Evolutionary conservation across 495 filamentous ascomycete genomes (phyloP).

Genomic region (Pyronema omphalodes): DNA sequence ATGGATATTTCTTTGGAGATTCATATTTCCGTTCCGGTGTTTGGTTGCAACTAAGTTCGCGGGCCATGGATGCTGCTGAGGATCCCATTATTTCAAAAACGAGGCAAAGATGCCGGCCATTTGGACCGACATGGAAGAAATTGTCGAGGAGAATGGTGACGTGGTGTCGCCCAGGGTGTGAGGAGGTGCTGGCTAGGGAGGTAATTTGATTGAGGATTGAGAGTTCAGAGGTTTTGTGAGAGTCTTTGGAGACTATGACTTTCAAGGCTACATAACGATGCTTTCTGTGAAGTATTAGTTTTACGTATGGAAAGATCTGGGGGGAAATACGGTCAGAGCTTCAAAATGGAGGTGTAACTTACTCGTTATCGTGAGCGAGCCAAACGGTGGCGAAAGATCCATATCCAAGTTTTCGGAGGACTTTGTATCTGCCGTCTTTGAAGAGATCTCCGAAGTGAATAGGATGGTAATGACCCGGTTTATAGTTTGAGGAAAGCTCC

Average conservation of each 20-base stretch:
- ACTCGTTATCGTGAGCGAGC: conserved; percentile 15
- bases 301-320: background rate
- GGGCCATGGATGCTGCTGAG: conserved; percentile 21
- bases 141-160: conserved; percentile 27
- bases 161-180: conserved; percentile 22
- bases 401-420: conserved; percentile 33
- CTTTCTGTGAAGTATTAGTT: background rate
- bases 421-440: conserved; percentile 27
- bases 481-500: conserved; percentile 14
- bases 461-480: conserved; percentile 31
- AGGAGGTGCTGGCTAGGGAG: background rate
- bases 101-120: conserved; percentile 33
- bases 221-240: background rate
- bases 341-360: background rate
- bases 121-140: conserved; percentile 31
- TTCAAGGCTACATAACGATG: conserved; percentile 27
- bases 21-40: too few relatives aligned
- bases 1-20: conserved; percentile 19
- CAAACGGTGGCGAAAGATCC: conserved; percentile 35
- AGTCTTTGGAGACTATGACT: conserved; percentile 22
- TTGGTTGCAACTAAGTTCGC: too few relatives aligned
- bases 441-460: conserved; percentile 27
- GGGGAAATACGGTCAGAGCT: background rate
- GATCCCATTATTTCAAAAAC: conserved; percentile 34
- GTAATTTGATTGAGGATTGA: background rate